These are phyloP conservation scores for Pyrenophora teres DNA, from an alignment of 2,329 filamentous ascomycete genomes.

Conservation along the genomic window DNA sequence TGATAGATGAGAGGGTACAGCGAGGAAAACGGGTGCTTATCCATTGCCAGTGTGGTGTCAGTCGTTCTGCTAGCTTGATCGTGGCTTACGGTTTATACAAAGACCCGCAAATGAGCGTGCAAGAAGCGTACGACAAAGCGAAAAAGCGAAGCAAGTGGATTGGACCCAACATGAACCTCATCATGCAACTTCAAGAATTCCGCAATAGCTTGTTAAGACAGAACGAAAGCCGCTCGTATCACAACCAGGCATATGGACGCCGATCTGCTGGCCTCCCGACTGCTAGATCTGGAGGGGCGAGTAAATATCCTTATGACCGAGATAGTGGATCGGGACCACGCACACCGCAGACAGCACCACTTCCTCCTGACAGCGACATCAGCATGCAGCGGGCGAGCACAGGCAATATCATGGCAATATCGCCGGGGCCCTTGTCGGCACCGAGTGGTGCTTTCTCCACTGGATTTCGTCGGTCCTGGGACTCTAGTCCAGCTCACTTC, in stretches of 20 bases:
- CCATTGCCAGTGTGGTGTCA: conserved; percentile 86
- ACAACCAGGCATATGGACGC: conserved; percentile 40
- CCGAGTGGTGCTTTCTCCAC: conserved; percentile 45
- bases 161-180: conserved; percentile 87
- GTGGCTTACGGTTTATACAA: conserved; percentile 85
- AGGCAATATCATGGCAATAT: conserved; percentile 49
- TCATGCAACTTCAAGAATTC: conserved; percentile 87
- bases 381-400: conserved; percentile 51
- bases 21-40: conserved; percentile 79
- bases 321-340: conserved; percentile 38
- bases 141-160: conserved; percentile 86
- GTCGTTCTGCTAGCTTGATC: conserved; percentile 81
- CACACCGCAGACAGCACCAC: conserved; percentile 46
- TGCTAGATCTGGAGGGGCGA: conserved; percentile 28
- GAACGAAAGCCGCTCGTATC: conserved; percentile 39
- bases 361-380: conserved; percentile 56
- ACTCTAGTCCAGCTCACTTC: conserved; percentile 43
- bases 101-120: conserved; percentile 75
- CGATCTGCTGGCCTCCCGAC: conserved; percentile 41
- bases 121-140: conserved; percentile 80
- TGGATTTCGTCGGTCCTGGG: conserved; percentile 49
- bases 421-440: conserved; percentile 50
- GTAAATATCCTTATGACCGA: conserved; percentile 41
- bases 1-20: conserved; percentile 72
- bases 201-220: conserved; percentile 54